phyloP scores from a whole-genome alignment of 306 rosid species.

The Acmispon strigosus region DNA sequence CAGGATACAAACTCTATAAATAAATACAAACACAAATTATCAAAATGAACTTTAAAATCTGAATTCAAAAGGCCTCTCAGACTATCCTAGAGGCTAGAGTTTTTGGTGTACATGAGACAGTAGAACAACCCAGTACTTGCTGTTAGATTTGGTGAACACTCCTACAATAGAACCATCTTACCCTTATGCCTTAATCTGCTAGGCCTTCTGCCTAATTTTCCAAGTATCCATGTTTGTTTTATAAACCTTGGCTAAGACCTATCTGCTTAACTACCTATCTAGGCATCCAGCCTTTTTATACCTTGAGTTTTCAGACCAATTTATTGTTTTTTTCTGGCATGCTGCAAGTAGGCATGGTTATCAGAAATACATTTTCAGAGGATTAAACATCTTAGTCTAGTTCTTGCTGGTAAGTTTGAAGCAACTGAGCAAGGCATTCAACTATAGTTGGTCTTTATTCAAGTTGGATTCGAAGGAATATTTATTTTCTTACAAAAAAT shows the following conservation, averaged over 20 bases:
- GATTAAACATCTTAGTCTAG: neutral
- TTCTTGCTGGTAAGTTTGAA: constrained; percentile 1
- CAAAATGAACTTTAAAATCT: no score
- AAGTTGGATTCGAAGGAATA: neutral
- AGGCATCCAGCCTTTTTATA: neutral
- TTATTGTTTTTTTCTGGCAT: neutral
- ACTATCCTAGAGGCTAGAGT: no score
- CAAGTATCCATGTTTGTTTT: neutral
- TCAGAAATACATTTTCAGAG: neutral
- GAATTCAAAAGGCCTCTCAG: no score
- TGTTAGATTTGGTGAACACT: no score
- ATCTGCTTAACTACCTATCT: no score
- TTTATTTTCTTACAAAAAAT: neutral
- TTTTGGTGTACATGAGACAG: no score
- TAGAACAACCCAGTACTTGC: no score
- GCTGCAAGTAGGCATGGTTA: neutral
- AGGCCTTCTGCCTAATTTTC: neutral
- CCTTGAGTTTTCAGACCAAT: neutral
- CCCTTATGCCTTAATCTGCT: neutral
- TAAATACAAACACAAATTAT: no score
- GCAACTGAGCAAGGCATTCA: neutral
- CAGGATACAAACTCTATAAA: no score
- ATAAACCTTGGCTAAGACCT: neutral
- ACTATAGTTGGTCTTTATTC: neutral
- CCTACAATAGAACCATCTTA: neutral